Evolutionary conservation across 2,329 filamentous ascomycete species (phyloP).

Genomic region (Trichoderma koningii): DNA sequence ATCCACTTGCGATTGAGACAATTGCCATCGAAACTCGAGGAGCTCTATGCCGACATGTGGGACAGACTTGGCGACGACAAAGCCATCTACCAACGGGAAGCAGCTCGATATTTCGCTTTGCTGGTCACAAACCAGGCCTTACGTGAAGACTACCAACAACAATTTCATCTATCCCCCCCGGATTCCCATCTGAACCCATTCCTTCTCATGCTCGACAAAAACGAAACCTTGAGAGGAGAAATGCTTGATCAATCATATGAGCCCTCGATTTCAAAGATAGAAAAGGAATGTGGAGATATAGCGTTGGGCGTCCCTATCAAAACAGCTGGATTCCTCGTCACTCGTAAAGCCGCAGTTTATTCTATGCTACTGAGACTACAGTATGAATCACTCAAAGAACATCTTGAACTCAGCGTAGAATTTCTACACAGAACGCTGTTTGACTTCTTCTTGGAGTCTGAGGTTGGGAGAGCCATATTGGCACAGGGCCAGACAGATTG

Average conservation of each 20-base stretch:
- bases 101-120: background rate
- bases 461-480: background rate
- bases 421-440: background rate
- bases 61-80: background rate
- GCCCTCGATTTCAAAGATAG: background rate
- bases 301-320: background rate
- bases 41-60: slow-evolving; percentile 4
- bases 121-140: background rate
- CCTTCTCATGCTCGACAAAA: background rate
- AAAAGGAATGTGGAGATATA: background rate
- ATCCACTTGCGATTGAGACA: background rate
- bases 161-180: too few relatives aligned
- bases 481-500: background rate
- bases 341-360: background rate
- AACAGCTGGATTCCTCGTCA: background rate
- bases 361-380: background rate
- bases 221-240: background rate
- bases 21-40: background rate
- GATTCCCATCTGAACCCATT: background rate
- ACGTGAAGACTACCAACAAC: background rate
- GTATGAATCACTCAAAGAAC: too few relatives aligned
- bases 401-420: too few relatives aligned
- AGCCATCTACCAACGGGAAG: background rate
- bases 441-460: background rate
- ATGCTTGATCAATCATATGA: background rate